Conservation (phyloP, 805 yeast genomes). For the Candida coquimbonensis region DNA sequence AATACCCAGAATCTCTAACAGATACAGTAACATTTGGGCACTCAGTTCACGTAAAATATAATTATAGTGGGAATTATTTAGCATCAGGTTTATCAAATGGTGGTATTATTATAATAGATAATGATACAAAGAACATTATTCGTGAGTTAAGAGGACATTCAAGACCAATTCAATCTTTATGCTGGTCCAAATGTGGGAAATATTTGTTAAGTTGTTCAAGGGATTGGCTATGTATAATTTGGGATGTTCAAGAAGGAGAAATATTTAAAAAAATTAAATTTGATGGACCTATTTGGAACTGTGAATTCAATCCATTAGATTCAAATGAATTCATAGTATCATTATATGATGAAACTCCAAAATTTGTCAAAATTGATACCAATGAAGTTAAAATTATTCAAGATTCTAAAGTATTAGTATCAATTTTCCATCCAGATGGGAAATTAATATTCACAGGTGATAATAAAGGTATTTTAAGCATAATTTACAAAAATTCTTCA, state of each 20-base stretch:
- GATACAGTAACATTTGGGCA: constrained; percentile 62
- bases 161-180: constrained; percentile 61
- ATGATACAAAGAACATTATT: constrained; percentile 56
- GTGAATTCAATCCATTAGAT: constrained; percentile 46
- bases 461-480: constrained; percentile 67
- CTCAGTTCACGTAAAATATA: constrained; percentile 62
- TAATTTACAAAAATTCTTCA: constrained; percentile 25
- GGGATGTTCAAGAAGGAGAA: constrained; percentile 55
- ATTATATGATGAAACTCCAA: constrained; percentile 55
- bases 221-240: constrained; percentile 75
- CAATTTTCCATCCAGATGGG: constrained; percentile 47
- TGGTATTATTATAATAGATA: constrained; percentile 62
- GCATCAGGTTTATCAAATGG: constrained; percentile 80
- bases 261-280: constrained; percentile 42
- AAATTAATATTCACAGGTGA: constrained; percentile 65
- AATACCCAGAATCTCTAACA: constrained; percentile 80
- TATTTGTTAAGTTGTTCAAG: constrained; percentile 64
- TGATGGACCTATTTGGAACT: constrained; percentile 71
- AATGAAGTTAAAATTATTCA: constrained; percentile 14
- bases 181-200: constrained; percentile 72
- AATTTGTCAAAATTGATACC: constrained; percentile 35
- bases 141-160: constrained; percentile 58
- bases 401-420: constrained; percentile 16
- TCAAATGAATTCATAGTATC: constrained; percentile 51
- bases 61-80: constrained; percentile 72